phyloP scores from a whole-genome alignment of 1,139 yeast genomes.

The Pichia sp. region DNA sequence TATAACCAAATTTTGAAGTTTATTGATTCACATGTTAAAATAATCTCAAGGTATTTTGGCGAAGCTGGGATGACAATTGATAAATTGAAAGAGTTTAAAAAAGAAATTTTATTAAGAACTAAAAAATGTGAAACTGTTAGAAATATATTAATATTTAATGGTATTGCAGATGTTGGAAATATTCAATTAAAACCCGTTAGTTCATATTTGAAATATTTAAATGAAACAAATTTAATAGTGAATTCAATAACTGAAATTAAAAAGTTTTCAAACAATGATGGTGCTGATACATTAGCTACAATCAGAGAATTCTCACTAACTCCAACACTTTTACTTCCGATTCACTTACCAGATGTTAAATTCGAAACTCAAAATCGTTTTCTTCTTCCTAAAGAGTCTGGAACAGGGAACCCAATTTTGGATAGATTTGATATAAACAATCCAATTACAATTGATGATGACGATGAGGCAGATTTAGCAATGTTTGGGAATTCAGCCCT shows the following conservation, averaged over 20 bases:
- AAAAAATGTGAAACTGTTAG: slow-evolving; percentile 8
- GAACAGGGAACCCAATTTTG: neutral
- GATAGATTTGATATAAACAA: neutral
- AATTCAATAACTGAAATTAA: slow-evolving; percentile 12
- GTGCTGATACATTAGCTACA: neutral
- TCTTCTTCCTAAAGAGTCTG: neutral
- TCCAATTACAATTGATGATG: slow-evolving; percentile 6
- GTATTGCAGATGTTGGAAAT: neutral
- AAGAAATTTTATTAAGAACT: slow-evolving; percentile 2
- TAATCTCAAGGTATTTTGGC: slow-evolving; percentile 4
- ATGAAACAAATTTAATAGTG: slow-evolving; percentile 9
- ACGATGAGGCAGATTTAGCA: slow-evolving; percentile 7
- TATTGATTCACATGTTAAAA: slow-evolving; percentile 2
- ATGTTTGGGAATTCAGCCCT: neutral
- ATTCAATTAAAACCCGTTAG: neutral
- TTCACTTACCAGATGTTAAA: neutral
- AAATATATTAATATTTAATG: neutral
- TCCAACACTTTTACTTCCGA: neutral
- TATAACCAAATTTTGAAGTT: slow-evolving; percentile 15
- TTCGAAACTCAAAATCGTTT: neutral
- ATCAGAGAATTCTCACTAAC: slow-evolving; percentile 7
- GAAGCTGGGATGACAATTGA: slow-evolving; percentile 10
- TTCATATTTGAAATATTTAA: neutral
- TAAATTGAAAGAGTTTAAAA: slow-evolving; percentile 1
- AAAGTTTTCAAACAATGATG: slow-evolving; percentile 4